A percentile compares a stretch with the other conserved stretches of the same genome.
Conservation (phyloP, 306 rosid genomes). For the Quercus bicolor region DNA sequence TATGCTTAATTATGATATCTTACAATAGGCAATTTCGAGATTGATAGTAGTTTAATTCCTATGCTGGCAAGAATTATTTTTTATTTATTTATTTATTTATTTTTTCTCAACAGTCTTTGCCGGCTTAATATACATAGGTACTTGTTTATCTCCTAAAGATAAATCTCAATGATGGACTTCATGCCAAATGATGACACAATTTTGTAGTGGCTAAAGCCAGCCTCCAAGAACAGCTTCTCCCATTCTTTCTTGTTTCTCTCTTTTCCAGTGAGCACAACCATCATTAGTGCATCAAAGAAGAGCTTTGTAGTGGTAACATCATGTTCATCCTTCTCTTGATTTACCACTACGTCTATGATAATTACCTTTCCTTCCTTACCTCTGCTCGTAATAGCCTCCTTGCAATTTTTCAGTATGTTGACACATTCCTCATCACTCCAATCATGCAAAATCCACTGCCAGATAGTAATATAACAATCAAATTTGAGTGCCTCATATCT, state of each 20-base stretch:
- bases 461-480: not conserved
- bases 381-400: slow-evolving; percentile 36
- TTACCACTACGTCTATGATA: slow-evolving; percentile 46
- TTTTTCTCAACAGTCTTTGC: no score
- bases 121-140: no score
- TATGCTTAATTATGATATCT: no score
- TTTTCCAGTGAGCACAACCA: slow-evolving; percentile 29
- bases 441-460: slow-evolving; percentile 42
- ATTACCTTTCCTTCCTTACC: slow-evolving; percentile 46
- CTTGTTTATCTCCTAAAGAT: no score
- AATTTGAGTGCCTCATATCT: no score
- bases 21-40: no score
- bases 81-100: fast-evolving
- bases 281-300: slow-evolving; percentile 42
- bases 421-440: slow-evolving; percentile 41
- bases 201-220: slow-evolving; percentile 51
- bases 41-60: no score
- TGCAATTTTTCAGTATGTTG: slow-evolving; percentile 47
- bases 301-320: slow-evolving; percentile 34
- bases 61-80: no score
- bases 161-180: no score
- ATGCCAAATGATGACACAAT: slow-evolving; percentile 5
- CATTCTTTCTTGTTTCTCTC: slow-evolving; percentile 51
- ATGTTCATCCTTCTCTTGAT: slow-evolving; percentile 21
- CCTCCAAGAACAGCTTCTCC: slow-evolving; percentile 41